Percentiles rank a stretch among this genome's conserved stretches.
Evolutionary conservation across 176 grass and related monocot genomes (phyloP).

Genomic region (Neostapfia colusana): DNA sequence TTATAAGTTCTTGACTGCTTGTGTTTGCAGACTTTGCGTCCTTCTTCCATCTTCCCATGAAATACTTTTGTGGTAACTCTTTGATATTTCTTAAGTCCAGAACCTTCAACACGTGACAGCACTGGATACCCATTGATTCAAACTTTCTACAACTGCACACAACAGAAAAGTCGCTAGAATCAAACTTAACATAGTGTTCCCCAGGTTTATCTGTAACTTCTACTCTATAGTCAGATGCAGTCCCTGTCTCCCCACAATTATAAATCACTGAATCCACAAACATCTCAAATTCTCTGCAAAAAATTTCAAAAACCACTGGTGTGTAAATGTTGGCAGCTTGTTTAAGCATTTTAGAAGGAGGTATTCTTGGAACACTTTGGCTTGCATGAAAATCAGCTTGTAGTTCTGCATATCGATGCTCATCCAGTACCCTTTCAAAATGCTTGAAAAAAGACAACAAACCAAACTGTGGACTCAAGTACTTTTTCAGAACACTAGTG

Average conservation of each 20-base stretch:
- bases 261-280: slow-evolving; percentile 88
- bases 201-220: slow-evolving; percentile 72
- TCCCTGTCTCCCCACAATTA: slow-evolving; percentile 59
- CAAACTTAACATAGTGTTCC: slow-evolving; percentile 76
- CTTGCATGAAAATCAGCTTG: slow-evolving; percentile 94
- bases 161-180: slow-evolving; percentile 58
- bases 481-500: slow-evolving; percentile 60
- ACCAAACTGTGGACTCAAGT: slow-evolving; percentile 72
- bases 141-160: slow-evolving; percentile 91
- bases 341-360: slow-evolving; percentile 80
- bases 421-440: slow-evolving; percentile 72
- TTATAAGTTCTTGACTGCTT: slow-evolving; percentile 36
- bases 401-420: slow-evolving; percentile 80
- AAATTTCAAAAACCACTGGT: slow-evolving; percentile 81
- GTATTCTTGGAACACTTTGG: slow-evolving; percentile 89
- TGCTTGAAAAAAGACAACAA: slow-evolving; percentile 77
- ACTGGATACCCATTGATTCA: slow-evolving; percentile 79
- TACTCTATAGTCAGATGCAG: slow-evolving; percentile 60
- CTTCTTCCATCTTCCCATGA: slow-evolving; percentile 76
- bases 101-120: slow-evolving; percentile 86
- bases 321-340: slow-evolving; percentile 84
- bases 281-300: slow-evolving; percentile 90
- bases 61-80: slow-evolving; percentile 77
- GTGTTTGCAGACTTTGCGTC: slow-evolving; percentile 59
- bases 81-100: slow-evolving; percentile 98